Conservation (phyloP, 129 eudicot genomes). For the Artemisia argyi region DNA sequence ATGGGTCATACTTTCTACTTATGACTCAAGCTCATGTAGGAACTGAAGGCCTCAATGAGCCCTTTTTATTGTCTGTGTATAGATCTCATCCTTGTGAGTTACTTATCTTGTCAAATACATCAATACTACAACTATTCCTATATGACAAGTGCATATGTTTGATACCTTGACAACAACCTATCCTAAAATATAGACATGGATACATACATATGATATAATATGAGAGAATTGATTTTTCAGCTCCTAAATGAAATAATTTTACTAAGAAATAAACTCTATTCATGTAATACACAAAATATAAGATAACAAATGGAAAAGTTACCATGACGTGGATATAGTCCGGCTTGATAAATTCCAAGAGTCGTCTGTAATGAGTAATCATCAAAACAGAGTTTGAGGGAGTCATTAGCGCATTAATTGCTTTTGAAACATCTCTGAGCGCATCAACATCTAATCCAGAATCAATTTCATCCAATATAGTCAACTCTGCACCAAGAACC, state of each 20-base stretch:
- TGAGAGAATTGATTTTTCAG: background rate
- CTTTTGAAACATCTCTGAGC: constrained; percentile 88
- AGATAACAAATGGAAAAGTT: constrained; percentile 12
- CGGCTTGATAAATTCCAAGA: constrained; percentile 80
- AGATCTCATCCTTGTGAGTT: background rate
- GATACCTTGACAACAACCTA: background rate
- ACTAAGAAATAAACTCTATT: background rate
- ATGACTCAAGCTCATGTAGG: background rate
- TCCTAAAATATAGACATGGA: background rate
- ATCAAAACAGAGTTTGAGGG: constrained; percentile 83
- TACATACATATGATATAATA: background rate
- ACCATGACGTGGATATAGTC: constrained; percentile 92
- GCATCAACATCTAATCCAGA: constrained; percentile 99
- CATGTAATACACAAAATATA: background rate
- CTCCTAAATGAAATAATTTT: background rate
- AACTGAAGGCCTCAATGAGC: background rate
- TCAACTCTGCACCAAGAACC: constrained; percentile 97
- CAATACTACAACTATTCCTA: background rate
- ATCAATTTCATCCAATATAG: constrained; percentile 95
- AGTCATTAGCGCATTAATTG: constrained; percentile 79
- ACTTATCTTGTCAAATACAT: background rate
- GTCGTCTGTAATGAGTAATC: constrained; percentile 92
- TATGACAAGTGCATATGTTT: background rate
- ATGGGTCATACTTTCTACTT: background rate
- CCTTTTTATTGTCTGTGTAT: background rate